A percentile compares a stretch with the other conserved stretches of the same genome.
These are phyloP conservation scores for Heliamphora exappendiculata DNA, from an alignment of 148 eudicot species.

Conservation along the genomic window DNA sequence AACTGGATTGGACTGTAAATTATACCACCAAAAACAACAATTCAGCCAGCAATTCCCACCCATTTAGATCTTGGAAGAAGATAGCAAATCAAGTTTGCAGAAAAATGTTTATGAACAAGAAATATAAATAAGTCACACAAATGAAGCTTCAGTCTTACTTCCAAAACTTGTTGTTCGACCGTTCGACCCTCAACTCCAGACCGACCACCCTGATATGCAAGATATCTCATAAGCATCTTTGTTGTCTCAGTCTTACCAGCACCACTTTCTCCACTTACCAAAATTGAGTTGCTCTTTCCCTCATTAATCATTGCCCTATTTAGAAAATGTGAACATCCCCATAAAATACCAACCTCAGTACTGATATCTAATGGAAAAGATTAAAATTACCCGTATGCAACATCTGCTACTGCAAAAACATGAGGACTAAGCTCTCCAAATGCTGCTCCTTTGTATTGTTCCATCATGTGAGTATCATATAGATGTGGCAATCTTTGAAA, in stretches of 20 bases:
- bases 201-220: constrained; percentile 89
- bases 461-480: constrained; percentile 98
- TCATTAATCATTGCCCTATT: constrained; percentile 94
- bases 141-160: constrained; percentile 51
- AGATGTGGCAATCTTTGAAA: constrained; percentile 96
- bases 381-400: constrained; percentile 67
- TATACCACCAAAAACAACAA: constrained; percentile 15
- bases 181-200: constrained; percentile 96
- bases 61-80: constrained; percentile 13
- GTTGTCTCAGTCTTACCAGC: constrained; percentile 99
- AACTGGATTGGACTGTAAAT: constrained; percentile 89
- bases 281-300: constrained; percentile 90
- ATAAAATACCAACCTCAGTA: constrained; percentile 9
- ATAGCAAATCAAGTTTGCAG: constrained; percentile 1
- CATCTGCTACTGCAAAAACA: constrained; percentile 93
- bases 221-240: constrained; percentile 98
- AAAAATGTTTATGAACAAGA: background rate
- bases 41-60: constrained; percentile 10
- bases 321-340: constrained; percentile 19
- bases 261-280: constrained; percentile 99
- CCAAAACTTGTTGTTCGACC: constrained; percentile 96
- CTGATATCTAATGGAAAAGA: background rate
- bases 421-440: constrained; percentile 99
- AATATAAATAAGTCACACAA: background rate
- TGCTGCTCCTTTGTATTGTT: constrained; percentile 90